Conservation (phyloP, 208 protist species). For the Leishmania tropica region DNA sequence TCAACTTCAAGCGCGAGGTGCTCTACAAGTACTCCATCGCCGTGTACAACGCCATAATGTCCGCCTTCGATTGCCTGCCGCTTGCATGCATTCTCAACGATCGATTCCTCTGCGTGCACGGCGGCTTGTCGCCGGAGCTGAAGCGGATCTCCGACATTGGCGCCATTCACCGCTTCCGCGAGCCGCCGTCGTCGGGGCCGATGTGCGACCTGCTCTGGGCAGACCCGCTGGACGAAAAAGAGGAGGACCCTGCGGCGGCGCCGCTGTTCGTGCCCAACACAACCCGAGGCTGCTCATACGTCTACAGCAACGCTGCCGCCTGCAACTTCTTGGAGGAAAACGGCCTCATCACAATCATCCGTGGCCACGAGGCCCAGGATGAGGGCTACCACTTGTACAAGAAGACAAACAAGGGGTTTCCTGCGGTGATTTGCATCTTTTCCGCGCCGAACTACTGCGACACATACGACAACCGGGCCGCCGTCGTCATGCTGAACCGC, state of each 20-base stretch:
- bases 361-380: slow-evolving; percentile 96
- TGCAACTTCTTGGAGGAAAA: slow-evolving; percentile 95
- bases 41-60: slow-evolving; percentile 92
- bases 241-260: slow-evolving; percentile 44
- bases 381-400: slow-evolving; percentile 95
- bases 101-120: slow-evolving; percentile 95
- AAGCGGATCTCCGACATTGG: slow-evolving; percentile 81
- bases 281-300: slow-evolving; percentile 87
- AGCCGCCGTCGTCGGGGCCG: slow-evolving; percentile 87
- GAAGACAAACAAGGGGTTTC: slow-evolving; percentile 92
- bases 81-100: slow-evolving; percentile 88
- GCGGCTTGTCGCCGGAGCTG: slow-evolving; percentile 86
- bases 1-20: slow-evolving; percentile 97
- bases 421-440: slow-evolving; percentile 97
- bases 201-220: slow-evolving; percentile 97
- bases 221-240: slow-evolving; percentile 92
- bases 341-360: slow-evolving; percentile 94
- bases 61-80: slow-evolving; percentile 94
- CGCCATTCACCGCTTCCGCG: slow-evolving; percentile 93
- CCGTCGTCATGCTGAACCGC: slow-evolving; percentile 92
- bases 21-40: slow-evolving; percentile 90
- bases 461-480: slow-evolving; percentile 97
- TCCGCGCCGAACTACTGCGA: slow-evolving; percentile 98
- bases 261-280: slow-evolving; percentile 74
- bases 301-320: slow-evolving; percentile 84